Evolutionary conservation across 2,329 filamentous ascomycete species (phyloP), one percentile per base, ranked within the genome.

Genomic region (Talaromyces islandicus): DNA sequence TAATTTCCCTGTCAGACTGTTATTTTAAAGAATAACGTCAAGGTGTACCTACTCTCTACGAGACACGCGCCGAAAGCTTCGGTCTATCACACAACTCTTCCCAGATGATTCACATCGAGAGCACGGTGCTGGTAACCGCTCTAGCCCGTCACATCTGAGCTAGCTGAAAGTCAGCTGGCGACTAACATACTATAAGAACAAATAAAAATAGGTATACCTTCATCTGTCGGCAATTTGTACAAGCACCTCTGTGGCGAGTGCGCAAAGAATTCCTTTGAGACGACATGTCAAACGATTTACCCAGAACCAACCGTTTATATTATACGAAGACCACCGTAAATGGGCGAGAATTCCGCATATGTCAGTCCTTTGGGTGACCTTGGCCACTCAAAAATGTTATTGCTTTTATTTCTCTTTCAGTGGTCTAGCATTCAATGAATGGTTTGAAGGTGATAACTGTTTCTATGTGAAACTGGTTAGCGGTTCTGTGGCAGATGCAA

Each of bases 271-370:
- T 46, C 19, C 41, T 46, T 19, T 46, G 41, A 46, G 17, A 46
- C 41, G 41, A 5, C 41, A 46, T 46, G 17, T 29, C 30, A 11
- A 32, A 32, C 30, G 30, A 32, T 32, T 32, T 32, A 10, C 11
- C 10, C 12, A 6, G 17, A n/a, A 19, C 19, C 41, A n/a, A 46
- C 41, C 41, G 30, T 32, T 3, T 32, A 32, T 11, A 32, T 12
- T 27, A 66, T 75, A 57, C 54, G 27, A 41, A 50, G 46, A 25
- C 11, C 41, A 30, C 32, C 30, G 43, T n/a, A n/a, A n/a, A n/a
- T n/a, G n/a, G n/a, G n/a, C n/a, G n/a, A n/a, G n/a, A n/a, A n/a
- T n/a, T n/a, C n/a, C n/a, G n/a, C n/a, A n/a, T n/a, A n/a, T n/a
- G n/a, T n/a, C n/a, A n/a, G n/a, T n/a, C n/a, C n/a, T n/a, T n/a